These are phyloP conservation scores for Ascochyta clinopodiicola DNA, from an alignment of 2,329 filamentous ascomycete genomes.

Conservation along the genomic window DNA sequence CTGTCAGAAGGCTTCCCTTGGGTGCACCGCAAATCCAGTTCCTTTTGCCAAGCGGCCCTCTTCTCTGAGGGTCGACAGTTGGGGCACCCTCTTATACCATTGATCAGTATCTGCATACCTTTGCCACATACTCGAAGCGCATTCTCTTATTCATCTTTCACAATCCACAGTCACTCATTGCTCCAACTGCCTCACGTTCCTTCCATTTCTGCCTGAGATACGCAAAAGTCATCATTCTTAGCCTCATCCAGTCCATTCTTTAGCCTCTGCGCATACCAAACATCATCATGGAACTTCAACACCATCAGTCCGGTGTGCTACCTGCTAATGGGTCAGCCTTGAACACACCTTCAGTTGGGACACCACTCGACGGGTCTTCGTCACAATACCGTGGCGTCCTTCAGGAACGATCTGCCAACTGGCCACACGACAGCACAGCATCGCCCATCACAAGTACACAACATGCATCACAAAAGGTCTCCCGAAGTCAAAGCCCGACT, in stretches of 20 bases:
- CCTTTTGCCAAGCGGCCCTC: conserved; percentile 34
- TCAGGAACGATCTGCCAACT: conserved; percentile 53
- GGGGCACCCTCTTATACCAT: conserved; percentile 42
- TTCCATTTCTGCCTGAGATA: conserved; percentile 43
- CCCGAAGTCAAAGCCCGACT: conserved; percentile 36
- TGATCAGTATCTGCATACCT: conserved; percentile 32
- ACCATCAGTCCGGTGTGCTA: conserved; percentile 49
- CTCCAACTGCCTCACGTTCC: conserved; percentile 53
- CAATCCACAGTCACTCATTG: conserved; percentile 54
- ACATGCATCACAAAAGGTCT: conserved; percentile 38
- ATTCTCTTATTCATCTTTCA: conserved; percentile 29
- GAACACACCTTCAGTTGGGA: conserved; percentile 33
- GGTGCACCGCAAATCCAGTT: conserved; percentile 32
- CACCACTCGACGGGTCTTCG: conserved; percentile 19
- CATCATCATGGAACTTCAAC: conserved; percentile 41
- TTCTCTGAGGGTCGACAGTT: conserved; percentile 29
- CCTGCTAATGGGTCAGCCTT: conserved; percentile 53
- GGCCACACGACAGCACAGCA: conserved; percentile 41
- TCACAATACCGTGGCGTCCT: conserved; percentile 40
- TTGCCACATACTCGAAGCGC: conserved; percentile 31
- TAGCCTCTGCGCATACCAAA: conserved; percentile 32
- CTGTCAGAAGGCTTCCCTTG: conserved; percentile 32
- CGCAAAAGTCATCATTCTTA: conserved; percentile 48
- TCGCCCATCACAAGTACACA: conserved; percentile 18
- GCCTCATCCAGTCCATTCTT: conserved; percentile 40